Evolutionary conservation across 2,329 filamentous ascomycete species (phyloP).

Genomic region (Cladosporium sp.): DNA sequence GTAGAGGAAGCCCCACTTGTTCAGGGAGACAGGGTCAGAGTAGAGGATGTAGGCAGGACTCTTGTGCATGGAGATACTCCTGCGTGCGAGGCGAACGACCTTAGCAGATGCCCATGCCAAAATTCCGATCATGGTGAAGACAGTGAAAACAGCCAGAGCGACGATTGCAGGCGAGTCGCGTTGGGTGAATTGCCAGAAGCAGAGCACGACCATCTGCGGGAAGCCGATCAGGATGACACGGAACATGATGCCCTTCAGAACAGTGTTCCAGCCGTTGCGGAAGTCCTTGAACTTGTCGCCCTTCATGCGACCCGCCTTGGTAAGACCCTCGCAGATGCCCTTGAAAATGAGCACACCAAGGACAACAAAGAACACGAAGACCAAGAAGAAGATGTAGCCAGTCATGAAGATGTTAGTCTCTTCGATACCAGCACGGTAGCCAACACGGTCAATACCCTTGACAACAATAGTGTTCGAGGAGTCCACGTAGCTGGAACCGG

Average conservation of each 20-base stretch:
- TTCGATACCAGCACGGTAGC: constrained; percentile 82
- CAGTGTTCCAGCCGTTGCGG: constrained; percentile 88
- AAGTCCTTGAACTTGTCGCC: constrained; percentile 87
- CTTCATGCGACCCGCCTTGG: constrained; percentile 76
- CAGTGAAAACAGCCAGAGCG: constrained; percentile 84
- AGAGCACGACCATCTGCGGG: constrained; percentile 85
- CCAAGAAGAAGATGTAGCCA: constrained; percentile 81
- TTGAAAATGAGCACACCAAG: constrained; percentile 78
- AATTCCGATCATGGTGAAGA: constrained; percentile 75
- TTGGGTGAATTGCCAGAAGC: constrained; percentile 88
- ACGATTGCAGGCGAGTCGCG: constrained; percentile 83
- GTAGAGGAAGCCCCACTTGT: constrained; percentile 98
- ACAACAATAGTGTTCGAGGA: constrained; percentile 54
- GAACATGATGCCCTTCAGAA: constrained; percentile 92
- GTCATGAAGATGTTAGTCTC: constrained; percentile 92
- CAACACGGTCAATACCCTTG: constrained; percentile 83
- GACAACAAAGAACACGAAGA: constrained; percentile 76
- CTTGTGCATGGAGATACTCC: constrained; percentile 87
- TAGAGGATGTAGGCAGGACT: constrained; percentile 97
- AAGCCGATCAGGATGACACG: constrained; percentile 86
- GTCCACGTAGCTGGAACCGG: constrained; percentile 31
- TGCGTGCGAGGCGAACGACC: constrained; percentile 83
- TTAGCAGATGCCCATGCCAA: constrained; percentile 86
- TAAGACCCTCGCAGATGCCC: constrained; percentile 72
- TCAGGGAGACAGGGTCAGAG: constrained; percentile 88